phyloP scores from a whole-genome alignment of 352 stramenopile genomes.

The Phytophthora sojae region DNA sequence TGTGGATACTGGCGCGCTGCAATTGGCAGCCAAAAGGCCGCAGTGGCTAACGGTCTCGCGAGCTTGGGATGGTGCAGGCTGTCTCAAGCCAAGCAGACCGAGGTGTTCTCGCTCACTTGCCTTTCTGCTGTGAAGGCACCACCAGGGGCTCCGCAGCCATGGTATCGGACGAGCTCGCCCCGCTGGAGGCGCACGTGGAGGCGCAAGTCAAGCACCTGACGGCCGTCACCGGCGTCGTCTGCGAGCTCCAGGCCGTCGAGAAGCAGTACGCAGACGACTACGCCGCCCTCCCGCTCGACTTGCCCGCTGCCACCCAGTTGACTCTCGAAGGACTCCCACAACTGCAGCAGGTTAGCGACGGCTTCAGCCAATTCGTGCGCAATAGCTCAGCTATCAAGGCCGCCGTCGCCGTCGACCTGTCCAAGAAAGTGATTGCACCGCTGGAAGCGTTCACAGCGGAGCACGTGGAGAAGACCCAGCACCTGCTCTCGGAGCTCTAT shows the following conservation, averaged over 20 bases:
- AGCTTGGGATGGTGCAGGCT: constrained; percentile 14
- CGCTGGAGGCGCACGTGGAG: constrained; percentile 45
- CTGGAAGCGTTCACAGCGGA: constrained; percentile 47
- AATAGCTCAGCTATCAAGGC: constrained; percentile 29
- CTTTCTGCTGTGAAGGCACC: constrained; percentile 24
- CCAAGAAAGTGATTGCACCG: constrained; percentile 31
- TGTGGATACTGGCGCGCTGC: constrained; percentile 9
- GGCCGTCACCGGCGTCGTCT: constrained; percentile 36
- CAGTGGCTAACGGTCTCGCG: constrained; percentile 11
- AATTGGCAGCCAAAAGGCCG: constrained; percentile 16
- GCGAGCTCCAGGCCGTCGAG: constrained; percentile 41
- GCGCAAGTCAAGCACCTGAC: constrained; percentile 41
- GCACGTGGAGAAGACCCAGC: constrained; percentile 47
- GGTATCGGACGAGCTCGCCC: constrained; percentile 19
- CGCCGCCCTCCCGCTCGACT: constrained; percentile 34
- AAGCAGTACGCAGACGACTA: constrained; percentile 48
- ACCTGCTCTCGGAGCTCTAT: constrained; percentile 55
- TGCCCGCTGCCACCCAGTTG: constrained; percentile 13
- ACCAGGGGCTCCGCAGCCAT: constrained; percentile 12
- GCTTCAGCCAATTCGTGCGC: constrained; percentile 39
- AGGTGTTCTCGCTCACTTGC: constrained; percentile 17
- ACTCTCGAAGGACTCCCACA: constrained; percentile 18
- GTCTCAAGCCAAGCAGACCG: constrained; percentile 3
- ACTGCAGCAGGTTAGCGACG: constrained; percentile 33
- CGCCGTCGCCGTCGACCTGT: constrained; percentile 38